phyloP scores from a whole-genome alignment of 2,329 filamentous ascomycete genomes.

The Colletotrichum sp. region DNA sequence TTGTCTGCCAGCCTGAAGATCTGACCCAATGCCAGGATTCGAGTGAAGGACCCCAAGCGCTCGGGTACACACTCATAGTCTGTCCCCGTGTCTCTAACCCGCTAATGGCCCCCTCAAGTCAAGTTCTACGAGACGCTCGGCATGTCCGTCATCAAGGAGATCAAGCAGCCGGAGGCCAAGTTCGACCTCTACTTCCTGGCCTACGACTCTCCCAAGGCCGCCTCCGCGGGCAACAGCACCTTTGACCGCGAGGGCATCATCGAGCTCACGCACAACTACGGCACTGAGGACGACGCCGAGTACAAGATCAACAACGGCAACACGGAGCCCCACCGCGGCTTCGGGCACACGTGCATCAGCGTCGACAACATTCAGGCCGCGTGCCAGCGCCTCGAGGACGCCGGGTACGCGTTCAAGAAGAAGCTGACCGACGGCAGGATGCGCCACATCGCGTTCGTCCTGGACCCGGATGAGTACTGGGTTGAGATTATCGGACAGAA shows the following conservation, averaged over 20 bases:
- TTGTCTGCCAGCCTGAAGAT: conserved; percentile 1
- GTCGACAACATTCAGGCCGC: conserved; percentile 88
- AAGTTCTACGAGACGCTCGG: conserved; percentile 95
- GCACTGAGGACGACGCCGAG: conserved; percentile 82
- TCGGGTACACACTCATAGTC: conserved; percentile 57
- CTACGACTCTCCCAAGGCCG: conserved; percentile 78
- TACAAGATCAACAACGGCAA: conserved; percentile 91
- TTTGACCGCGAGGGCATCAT: conserved; percentile 90
- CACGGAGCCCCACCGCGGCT: conserved; percentile 81
- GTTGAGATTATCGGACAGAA: conserved; percentile 83
- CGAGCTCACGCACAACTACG: conserved; percentile 85
- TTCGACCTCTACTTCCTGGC: conserved; percentile 97
- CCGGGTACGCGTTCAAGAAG: conserved; percentile 94
- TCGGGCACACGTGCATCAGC: conserved; percentile 85
- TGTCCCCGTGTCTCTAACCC: neutral
- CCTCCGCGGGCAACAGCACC: conserved; percentile 72
- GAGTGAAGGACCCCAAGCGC: conserved; percentile 91
- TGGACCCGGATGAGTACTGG: conserved; percentile 90
- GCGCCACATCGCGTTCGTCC: conserved; percentile 85
- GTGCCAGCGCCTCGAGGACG: conserved; percentile 87
- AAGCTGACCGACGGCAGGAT: conserved; percentile 88
- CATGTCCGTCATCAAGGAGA: conserved; percentile 81
- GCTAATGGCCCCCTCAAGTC: conserved; percentile 51
- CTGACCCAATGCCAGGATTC: conserved; percentile 64
- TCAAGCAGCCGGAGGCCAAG: conserved; percentile 84